Evolutionary conservation across 2,329 filamentous ascomycete genomes (phyloP).

Genomic region (Cladophialophora immunda): DNA sequence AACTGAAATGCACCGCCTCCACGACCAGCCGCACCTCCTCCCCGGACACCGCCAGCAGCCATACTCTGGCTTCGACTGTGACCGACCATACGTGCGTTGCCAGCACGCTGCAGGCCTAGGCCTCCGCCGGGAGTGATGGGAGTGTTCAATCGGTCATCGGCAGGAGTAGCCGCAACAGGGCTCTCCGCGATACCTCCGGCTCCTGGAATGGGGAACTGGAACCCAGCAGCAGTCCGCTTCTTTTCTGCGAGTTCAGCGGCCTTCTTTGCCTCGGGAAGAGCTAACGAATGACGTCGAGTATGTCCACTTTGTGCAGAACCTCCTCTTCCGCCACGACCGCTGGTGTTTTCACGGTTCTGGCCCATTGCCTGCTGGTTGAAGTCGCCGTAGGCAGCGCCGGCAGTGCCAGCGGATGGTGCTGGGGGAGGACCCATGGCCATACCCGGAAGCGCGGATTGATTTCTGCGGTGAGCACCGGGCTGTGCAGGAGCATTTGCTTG

Average conservation of each 20-base stretch:
- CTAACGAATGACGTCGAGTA: slow-evolving; percentile 91
- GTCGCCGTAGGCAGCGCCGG: slow-evolving; percentile 80
- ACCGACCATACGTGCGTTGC: slow-evolving; percentile 86
- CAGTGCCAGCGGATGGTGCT: slow-evolving; percentile 86
- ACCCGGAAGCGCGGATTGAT: slow-evolving; percentile 94
- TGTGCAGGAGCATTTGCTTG: slow-evolving; percentile 80
- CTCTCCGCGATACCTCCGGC: slow-evolving; percentile 63
- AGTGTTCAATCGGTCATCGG: slow-evolving; percentile 45
- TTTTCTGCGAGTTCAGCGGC: slow-evolving; percentile 96
- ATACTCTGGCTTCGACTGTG: slow-evolving; percentile 60
- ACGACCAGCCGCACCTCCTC: slow-evolving; percentile 67
- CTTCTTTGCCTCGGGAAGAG: slow-evolving; percentile 95
- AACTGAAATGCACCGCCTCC: slow-evolving; percentile 74
- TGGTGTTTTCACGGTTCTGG: slow-evolving; percentile 76
- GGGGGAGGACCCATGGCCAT: slow-evolving; percentile 91
- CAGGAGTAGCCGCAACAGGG: slow-evolving; percentile 57
- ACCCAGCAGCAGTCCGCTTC: slow-evolving; percentile 91
- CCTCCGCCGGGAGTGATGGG: slow-evolving; percentile 66
- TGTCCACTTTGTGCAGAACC: slow-evolving; percentile 78
- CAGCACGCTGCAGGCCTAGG: slow-evolving; percentile 74
- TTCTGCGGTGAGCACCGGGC: slow-evolving; percentile 89
- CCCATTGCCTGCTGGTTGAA: slow-evolving; percentile 72
- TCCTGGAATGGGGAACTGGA: slow-evolving; percentile 88
- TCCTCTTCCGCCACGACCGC: slow-evolving; percentile 72
- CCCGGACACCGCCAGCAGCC: slow-evolving; percentile 71